Base-by-base conservation (phyloP, 2,329 filamentous ascomycete genomes). In the Ophiostoma sp. region DNA sequence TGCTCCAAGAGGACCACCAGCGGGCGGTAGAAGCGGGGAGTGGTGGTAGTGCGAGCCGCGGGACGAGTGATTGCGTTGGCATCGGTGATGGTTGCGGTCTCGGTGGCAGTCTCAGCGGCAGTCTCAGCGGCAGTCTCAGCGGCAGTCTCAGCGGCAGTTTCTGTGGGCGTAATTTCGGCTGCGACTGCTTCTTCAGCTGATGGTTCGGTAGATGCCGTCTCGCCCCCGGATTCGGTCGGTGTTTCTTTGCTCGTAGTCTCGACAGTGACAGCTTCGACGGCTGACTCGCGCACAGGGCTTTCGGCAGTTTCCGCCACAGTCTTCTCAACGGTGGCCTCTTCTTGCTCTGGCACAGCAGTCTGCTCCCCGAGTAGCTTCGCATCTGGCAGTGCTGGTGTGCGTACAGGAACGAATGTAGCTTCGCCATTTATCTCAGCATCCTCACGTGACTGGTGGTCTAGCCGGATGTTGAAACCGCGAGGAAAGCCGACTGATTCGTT, bases 1-100 rank as follows among this genome's bases (percentile, higher is more conserved):
- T 89, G 85, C 73, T 95, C 89, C 1, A 95, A 81, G 44, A 94
- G 79, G 1, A 96, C 80, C 8, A 96, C 81, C 42, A 96, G 82
- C 0, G 92, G 92, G 66, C 88, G 85, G 67, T 85, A 81, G 73
- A 75, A 41, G n/a, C 11, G 11, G 3, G 63, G 41, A 36, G 18
- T 9, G 7, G 45, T 41, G 1, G 16, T 14, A 5, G 40, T 44
- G 9, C 11, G 44, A 18, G 64, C 44, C 64, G 45, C 14, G 4
- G 64, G 38, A 9, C 38, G 60, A 4, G 60, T 42, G 38, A 63
- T 65, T 11, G 49, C 65, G 49, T 41, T 66, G 49, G 47, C 52
- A 38, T 52, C 38, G n/a, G 36, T 58, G 14, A 36, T 58, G 1
- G 38, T 40, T 11, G 38, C 14, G 40, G 12, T 18, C 38, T 63